Evolutionary conservation across 352 stramenopile species (phyloP).

Genomic region (Phytophthora foliorum): DNA sequence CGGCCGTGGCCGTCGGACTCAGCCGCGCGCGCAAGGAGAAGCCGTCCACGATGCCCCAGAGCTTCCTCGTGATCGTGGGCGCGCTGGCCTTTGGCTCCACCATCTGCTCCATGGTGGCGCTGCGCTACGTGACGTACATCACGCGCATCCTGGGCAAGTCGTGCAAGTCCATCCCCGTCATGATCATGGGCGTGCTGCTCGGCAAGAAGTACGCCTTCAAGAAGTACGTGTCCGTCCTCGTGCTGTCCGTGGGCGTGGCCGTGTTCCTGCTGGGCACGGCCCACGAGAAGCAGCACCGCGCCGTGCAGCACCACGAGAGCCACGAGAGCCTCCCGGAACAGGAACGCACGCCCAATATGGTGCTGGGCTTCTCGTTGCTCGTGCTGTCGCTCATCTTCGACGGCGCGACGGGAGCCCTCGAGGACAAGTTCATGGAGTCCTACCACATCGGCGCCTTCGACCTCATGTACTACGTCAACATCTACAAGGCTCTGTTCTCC

Average conservation of each 20-base stretch:
- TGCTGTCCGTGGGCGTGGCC: constrained; percentile 79
- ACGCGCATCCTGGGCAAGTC: constrained; percentile 89
- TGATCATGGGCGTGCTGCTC: constrained; percentile 80
- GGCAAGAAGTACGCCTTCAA: constrained; percentile 84
- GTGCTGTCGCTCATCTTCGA: constrained; percentile 84
- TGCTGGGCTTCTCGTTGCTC: constrained; percentile 73
- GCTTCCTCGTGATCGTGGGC: constrained; percentile 70
- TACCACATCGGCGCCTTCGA: constrained; percentile 89
- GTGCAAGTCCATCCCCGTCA: constrained; percentile 90
- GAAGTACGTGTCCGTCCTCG: constrained; percentile 85
- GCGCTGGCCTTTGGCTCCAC: constrained; percentile 81
- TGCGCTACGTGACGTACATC: constrained; percentile 90
- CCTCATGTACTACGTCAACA: constrained; percentile 90
- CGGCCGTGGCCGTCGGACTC: constrained; percentile 68
- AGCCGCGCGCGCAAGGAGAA: constrained; percentile 70
- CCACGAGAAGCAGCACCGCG: constrained; percentile 73
- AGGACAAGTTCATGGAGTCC: constrained; percentile 86
- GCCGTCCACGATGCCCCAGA: constrained; percentile 78
- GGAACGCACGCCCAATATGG: constrained; percentile 71
- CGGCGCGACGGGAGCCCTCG: constrained; percentile 78
- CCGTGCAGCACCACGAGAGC: constrained; percentile 51
- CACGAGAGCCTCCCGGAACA: constrained; percentile 51
- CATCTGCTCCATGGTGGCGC: constrained; percentile 83
- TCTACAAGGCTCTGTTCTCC: constrained; percentile 85
- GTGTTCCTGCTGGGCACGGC: constrained; percentile 81